Evolutionary conservation across 2,329 filamentous ascomycete genomes (phyloP).

Genomic region (Talaromyces sp.): DNA sequence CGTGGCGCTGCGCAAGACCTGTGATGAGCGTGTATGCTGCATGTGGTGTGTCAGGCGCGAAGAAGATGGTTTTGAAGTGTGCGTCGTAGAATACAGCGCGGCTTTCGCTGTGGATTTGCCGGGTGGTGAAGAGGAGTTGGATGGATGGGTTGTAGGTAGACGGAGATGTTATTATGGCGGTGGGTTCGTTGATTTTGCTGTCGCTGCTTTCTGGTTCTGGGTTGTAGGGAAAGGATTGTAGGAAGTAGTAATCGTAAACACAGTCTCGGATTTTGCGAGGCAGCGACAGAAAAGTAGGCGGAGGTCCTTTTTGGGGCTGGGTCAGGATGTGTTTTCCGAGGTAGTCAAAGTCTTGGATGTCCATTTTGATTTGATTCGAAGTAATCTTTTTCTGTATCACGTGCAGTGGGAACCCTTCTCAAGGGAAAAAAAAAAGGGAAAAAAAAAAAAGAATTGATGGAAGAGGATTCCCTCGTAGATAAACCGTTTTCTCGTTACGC

Average conservation of each 20-base stretch:
- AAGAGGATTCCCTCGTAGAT: neutral
- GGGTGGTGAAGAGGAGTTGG: neutral
- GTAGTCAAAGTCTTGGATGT: neutral
- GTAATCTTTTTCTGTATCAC: neutral
- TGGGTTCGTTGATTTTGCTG: neutral
- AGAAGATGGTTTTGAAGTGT: neutral
- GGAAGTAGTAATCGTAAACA: neutral
- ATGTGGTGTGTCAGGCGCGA: neutral
- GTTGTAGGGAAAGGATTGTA: neutral
- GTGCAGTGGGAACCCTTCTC: neutral
- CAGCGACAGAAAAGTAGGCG: neutral
- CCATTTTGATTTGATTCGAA: neutral
- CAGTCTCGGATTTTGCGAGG: neutral
- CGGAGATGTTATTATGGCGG: neutral
- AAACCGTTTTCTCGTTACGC: neutral
- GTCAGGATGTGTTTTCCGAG: neutral
- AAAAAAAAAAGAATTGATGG: neutral
- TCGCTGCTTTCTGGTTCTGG: neutral
- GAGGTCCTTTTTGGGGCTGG: neutral
- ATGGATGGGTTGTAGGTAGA: neutral
- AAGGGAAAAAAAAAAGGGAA: too few relatives aligned
- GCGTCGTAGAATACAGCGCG: neutral
- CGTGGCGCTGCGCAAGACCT: neutral
- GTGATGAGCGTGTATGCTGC: neutral
- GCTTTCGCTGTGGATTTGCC: neutral